Base-by-base conservation (phyloP, 331 rosid species). In the Ulmus americana region DNA sequence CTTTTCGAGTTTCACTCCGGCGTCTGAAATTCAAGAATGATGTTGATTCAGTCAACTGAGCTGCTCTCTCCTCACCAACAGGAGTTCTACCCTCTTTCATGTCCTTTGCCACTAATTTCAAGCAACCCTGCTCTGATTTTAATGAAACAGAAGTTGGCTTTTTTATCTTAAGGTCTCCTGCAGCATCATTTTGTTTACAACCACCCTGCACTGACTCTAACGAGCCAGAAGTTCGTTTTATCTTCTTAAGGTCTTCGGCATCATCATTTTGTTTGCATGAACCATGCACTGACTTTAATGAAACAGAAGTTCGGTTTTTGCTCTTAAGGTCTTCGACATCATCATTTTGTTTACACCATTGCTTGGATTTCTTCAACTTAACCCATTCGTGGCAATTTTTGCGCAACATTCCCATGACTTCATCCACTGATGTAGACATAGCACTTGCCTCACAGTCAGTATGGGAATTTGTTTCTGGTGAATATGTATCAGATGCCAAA, bases 321-420 rank as follows among this genome's bases (percentile, higher is more conserved):
- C 58, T 67, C 69, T 8, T 75, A 14, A 16, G 60, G 48, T 67
- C 76, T 62, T 74, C 77, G 7, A 41, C 43, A 14, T 71, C 45
- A 58, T 10, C 45, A 61, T 10, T 14, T 16, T 4, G 69, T 55
- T 14, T 72, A 20, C 39, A 46, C 49, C 50, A 28, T 44, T 58
- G 68, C 59, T 55, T 76, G 47, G 74, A 22, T 63, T 79, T 82
- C 74, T 71, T 51, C 35, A 69, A 66, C 11, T 60, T 65, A 68
- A 55, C 59, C 83, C 66, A 47, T 28, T 67, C 71, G 18, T 9
- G 40, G 35, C 20, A 63, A 71, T 45, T 78, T 7, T 53, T 67
- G 12, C 58, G 67, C 82, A 74, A 70, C 77, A 69, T 73, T 61
- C 68, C 70, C 88, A 82, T 83, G 78, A 86, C 73, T 68, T 74